Base-by-base conservation (phyloP, 805 yeast genomes). In the Candida quercuum region DNA sequence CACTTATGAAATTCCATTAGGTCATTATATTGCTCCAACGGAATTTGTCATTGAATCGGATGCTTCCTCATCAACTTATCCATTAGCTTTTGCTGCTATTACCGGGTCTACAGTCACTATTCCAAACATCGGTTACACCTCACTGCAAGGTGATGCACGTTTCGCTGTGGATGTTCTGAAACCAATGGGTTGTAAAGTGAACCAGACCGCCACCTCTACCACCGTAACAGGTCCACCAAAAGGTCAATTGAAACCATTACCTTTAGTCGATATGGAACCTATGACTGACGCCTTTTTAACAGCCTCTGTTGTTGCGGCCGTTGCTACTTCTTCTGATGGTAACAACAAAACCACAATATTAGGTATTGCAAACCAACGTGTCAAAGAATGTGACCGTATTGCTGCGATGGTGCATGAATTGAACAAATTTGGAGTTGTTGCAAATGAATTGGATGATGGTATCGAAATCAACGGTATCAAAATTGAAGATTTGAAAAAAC, bases 221-320 rank as follows among this genome's bases (percentile, higher is more conserved):
- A 88, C 97, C 1, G 98, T 93, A 8, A 76, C 81, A 29, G 98
- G 97, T 33, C 96, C 97, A 6, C 68, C 83, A 15, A 63, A 63
- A 27, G 94, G 94, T 13, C 42, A 61, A 0, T 69, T 93, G 47
- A 74, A 70, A 52, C 86, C 95, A 6, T 67, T 93, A 45, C 67
- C 78, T 11, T 74, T 69, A 44, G 82, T 93, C 39, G 97, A 93
- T 58, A 93, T 93, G 99, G 99, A 93, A 64, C 98, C 99, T 38
- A 93, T 93, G 99, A 93, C 99, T 0, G 99, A 93, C 63, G 99
- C 99, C 0, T 93, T 93, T 59, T 69, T 93, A 53, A 93, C 99
- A 13, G 99, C 99, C 0, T 77, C 94, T 37, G 97, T 93, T 11
- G 94, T 88, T 15, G 99, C 98, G 24, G 96, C 99, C n/a, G 74